Conservation (phyloP, 306 rosid species). For the Vigna radiata region DNA sequence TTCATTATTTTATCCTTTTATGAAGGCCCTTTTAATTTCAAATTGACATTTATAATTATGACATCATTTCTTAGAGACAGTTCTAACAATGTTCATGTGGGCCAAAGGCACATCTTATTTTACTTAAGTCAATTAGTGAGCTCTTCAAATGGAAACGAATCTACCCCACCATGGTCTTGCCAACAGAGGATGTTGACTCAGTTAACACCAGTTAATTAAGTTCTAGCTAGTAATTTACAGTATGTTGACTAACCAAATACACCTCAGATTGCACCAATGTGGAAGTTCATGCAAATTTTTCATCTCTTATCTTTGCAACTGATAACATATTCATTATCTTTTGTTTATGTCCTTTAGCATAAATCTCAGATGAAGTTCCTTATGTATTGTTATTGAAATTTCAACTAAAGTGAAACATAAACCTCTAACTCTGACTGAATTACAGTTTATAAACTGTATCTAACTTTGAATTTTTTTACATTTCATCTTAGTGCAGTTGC, state of each 20-base stretch:
- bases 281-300: background rate
- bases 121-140: background rate
- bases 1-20: background rate
- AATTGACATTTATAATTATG: constrained; percentile 1
- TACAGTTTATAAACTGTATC: too few relatives aligned
- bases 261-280: background rate
- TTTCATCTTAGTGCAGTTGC: too few relatives aligned
- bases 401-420: too few relatives aligned
- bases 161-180: background rate
- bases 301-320: background rate
- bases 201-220: background rate
- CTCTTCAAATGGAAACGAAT: background rate
- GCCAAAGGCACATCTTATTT: constrained; percentile 18
- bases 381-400: too few relatives aligned
- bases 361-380: background rate
- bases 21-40: background rate
- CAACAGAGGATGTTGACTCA: background rate
- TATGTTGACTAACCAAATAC: background rate
- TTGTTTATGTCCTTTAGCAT: background rate
- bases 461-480: too few relatives aligned
- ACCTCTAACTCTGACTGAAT: too few relatives aligned
- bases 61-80: constrained; percentile 1
- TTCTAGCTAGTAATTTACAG: constrained; percentile 5
- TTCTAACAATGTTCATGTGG: constrained; percentile 7
- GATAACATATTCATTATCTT: background rate